Base-by-base conservation (phyloP, 352 stramenopile species). In the Ophiocytium majus region DNA sequence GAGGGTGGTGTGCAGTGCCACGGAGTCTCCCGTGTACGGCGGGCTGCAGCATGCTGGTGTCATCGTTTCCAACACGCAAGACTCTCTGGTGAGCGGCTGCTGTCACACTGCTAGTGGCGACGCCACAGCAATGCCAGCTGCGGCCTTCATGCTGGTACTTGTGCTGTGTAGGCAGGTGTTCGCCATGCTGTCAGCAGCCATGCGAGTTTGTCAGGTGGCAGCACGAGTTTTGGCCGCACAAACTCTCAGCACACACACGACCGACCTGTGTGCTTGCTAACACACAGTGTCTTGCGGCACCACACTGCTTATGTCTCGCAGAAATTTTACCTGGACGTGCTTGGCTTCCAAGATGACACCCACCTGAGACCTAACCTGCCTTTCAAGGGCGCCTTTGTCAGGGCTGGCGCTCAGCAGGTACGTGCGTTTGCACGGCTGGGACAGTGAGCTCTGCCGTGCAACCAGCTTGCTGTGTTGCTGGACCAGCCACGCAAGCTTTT, bases 291-390 rank as follows among this genome's bases (percentile, higher is more conserved):
- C 32, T 63, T 79, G n/a, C 74, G 1, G 28, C 36, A 28, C 36
- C 57, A 23, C 34, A 23, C 63, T 82, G 34, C 79, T 0, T n/a
- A n/a, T n/a, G 31, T 35, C 50, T 50, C 10, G 50, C 23, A 89
- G 84, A 89, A 90, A 17, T 91, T 90, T 75, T 90, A 90, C 79
- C 82, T 88, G 0, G 81, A 90, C n/a, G 86, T 89, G 1, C 81
- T 91, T 14, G 88, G 88, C 35, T 91, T 91, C 43, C 50, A 85
- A 37, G 88, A 91, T 75, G 88, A 91, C 19, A 85, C 88, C 32
- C 32, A 86, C 14, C 50, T 91, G 31, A 82, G 88, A 76, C 86
- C 86, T 9, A 90, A 86, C 50, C 88, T 91, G 31, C 88, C 88
- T 19, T 91, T 90, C 63, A 78, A 89, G 63, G 88, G 88, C 19